phyloP scores from a whole-genome alignment of 2,329 filamentous ascomycete species.

The Neofusicoccum laricinum region DNA sequence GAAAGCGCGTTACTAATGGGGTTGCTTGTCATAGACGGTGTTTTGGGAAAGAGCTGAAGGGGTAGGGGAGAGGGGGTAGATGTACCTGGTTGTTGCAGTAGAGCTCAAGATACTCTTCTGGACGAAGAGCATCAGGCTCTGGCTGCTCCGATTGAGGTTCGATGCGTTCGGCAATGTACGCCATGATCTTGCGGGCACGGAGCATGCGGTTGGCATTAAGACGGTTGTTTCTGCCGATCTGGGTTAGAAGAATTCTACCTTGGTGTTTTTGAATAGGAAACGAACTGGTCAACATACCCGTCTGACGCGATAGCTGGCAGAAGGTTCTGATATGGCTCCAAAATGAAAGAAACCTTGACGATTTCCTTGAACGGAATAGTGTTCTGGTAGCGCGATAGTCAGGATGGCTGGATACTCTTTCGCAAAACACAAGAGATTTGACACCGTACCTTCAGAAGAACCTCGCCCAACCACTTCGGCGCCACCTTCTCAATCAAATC shows the following conservation, averaged over 20 bases:
- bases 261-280: not conserved
- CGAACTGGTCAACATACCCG: constrained; percentile 46
- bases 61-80: constrained; percentile 13
- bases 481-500: constrained; percentile 82
- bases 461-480: constrained; percentile 88
- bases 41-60: not conserved
- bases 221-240: constrained; percentile 65
- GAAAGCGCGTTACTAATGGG: not conserved
- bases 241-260: not conserved
- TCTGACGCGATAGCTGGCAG: constrained; percentile 71
- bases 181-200: constrained; percentile 87
- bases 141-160: constrained; percentile 63
- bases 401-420: not conserved
- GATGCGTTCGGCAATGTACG: constrained; percentile 88
- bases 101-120: constrained; percentile 91
- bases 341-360: constrained; percentile 90
- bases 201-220: constrained; percentile 97
- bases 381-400: constrained; percentile 53
- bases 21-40: too few species aligned
- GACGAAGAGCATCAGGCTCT: constrained; percentile 62
- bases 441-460: constrained; percentile 64
- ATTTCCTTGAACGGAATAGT: constrained; percentile 82
- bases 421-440: not conserved
- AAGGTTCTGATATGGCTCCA: constrained; percentile 74
- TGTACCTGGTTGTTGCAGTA: constrained; percentile 90